phyloP scores from a whole-genome alignment of 495 filamentous ascomycete genomes.

The Hyaloscypha bicolor region DNA sequence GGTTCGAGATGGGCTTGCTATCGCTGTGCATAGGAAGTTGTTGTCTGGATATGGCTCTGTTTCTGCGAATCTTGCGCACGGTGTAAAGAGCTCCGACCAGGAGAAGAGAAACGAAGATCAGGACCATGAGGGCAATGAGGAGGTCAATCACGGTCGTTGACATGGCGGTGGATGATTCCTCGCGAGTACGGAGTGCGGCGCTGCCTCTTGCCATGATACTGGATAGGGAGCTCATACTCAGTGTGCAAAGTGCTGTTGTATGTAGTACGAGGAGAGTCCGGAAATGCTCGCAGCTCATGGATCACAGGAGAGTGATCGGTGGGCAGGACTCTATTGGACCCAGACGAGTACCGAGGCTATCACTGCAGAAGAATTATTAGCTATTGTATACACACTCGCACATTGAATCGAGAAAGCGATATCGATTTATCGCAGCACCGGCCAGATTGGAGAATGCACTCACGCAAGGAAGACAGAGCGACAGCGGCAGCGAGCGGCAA shows the following conservation, averaged over 20 bases:
- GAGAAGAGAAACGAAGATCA: slow-evolving; percentile 68
- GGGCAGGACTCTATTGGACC: too few species aligned
- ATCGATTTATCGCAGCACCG: neutral
- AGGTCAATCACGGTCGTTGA: slow-evolving; percentile 67
- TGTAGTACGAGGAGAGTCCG: slow-evolving; percentile 6
- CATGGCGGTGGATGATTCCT: slow-evolving; percentile 43
- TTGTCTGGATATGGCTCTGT: slow-evolving; percentile 41
- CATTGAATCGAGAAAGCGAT: too few species aligned
- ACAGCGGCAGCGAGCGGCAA: too few species aligned
- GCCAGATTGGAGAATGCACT: slow-evolving; percentile 21
- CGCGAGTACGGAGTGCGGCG: slow-evolving; percentile 42
- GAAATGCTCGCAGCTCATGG: slow-evolving; percentile 11
- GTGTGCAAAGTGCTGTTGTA: slow-evolving; percentile 7
- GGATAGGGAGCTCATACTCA: slow-evolving; percentile 30
- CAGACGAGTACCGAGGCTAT: neutral
- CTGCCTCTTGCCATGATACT: slow-evolving; percentile 46
- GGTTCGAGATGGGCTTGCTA: slow-evolving; percentile 29
- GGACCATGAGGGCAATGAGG: slow-evolving; percentile 75
- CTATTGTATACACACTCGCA: too few species aligned
- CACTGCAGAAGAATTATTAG: too few species aligned
- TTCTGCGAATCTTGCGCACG: slow-evolving; percentile 66
- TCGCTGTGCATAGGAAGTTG: slow-evolving; percentile 59
- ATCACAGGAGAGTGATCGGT: neutral
- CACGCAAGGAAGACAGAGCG: slow-evolving; percentile 18
- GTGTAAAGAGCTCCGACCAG: slow-evolving; percentile 68